Conservation (phyloP, 495 filamentous ascomycete genomes). For the Parathielavia hyrcaniae region DNA sequence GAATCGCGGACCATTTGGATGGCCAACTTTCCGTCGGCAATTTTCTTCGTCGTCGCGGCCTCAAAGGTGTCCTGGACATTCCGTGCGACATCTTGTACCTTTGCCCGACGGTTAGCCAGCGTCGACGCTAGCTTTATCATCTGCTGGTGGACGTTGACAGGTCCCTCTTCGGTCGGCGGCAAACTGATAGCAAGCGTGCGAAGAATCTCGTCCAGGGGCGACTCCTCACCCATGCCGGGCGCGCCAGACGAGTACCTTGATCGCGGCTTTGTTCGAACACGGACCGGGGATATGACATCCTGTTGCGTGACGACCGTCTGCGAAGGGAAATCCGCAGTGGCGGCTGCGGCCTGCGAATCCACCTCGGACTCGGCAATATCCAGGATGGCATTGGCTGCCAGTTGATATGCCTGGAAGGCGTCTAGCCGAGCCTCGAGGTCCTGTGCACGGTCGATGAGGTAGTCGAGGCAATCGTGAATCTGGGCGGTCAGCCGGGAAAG, state of each 20-base stretch:
- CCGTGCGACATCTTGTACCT: constrained; percentile 33
- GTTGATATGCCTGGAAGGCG: constrained; percentile 30
- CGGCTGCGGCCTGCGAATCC: constrained; percentile 7
- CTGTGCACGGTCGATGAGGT: constrained; percentile 32
- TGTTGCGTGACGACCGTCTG: constrained; percentile 15
- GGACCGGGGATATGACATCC: constrained; percentile 23
- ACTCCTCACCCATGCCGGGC: constrained; percentile 19
- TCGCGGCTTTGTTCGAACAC: constrained; percentile 21
- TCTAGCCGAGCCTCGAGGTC: constrained; percentile 26
- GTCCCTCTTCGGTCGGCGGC: constrained; percentile 20
- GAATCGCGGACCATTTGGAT: constrained; percentile 40
- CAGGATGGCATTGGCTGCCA: constrained; percentile 26
- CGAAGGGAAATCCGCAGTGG: constrained; percentile 16
- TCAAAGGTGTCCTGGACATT: constrained; percentile 40
- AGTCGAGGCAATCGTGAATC: constrained; percentile 37
- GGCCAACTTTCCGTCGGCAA: constrained; percentile 37
- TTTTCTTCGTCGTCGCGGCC: constrained; percentile 28
- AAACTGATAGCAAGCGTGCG: constrained; percentile 30
- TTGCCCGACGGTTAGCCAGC: constrained; percentile 31
- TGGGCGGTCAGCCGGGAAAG: constrained; percentile 18
- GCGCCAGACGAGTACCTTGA: constrained; percentile 31
- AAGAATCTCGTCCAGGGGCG: constrained; percentile 31
- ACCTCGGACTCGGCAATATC: constrained; percentile 27
- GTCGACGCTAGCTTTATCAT: constrained; percentile 17
- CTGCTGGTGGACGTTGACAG: constrained; percentile 14